A percentile compares a stretch with the other conserved stretches of the same genome.
phyloP scores from a whole-genome alignment of 2,329 filamentous ascomycete species.

The Alternaria triticina region DNA sequence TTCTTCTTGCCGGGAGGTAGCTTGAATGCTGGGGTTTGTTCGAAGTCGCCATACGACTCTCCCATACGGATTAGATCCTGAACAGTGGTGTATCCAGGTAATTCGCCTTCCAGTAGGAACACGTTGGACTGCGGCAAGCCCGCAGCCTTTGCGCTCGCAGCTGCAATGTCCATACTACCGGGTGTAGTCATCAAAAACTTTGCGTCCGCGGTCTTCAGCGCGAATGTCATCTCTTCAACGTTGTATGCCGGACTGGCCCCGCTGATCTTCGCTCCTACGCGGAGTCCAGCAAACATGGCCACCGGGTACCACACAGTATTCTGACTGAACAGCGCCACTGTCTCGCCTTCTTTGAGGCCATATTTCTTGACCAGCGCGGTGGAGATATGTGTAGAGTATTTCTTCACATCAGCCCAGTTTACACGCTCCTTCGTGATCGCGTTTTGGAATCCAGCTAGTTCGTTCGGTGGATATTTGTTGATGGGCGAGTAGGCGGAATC shows the following conservation, averaged over 20 bases:
- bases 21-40: conserved; percentile 57
- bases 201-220: conserved; percentile 63
- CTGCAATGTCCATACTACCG: conserved; percentile 61
- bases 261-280: conserved; percentile 63
- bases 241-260: conserved; percentile 71
- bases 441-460: conserved; percentile 63
- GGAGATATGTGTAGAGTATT: conserved; percentile 64
- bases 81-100: conserved; percentile 58
- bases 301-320: conserved; percentile 74
- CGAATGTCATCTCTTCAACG: conserved; percentile 71
- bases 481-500: conserved; percentile 61
- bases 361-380: conserved; percentile 65
- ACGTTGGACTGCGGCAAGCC: conserved; percentile 60
- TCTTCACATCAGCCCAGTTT: conserved; percentile 64
- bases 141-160: conserved; percentile 60
- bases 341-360: conserved; percentile 61
- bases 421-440: conserved; percentile 65
- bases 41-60: conserved; percentile 48
- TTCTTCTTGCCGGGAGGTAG: conserved; percentile 62
- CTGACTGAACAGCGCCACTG: conserved; percentile 66
- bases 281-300: conserved; percentile 64
- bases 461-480: conserved; percentile 44
- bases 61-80: conserved; percentile 55
- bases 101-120: conserved; percentile 63
- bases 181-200: conserved; percentile 65